These are phyloP conservation scores for Cyamopsis tetragonoloba DNA, from an alignment of 306 rosid species.

Conservation along the genomic window DNA sequence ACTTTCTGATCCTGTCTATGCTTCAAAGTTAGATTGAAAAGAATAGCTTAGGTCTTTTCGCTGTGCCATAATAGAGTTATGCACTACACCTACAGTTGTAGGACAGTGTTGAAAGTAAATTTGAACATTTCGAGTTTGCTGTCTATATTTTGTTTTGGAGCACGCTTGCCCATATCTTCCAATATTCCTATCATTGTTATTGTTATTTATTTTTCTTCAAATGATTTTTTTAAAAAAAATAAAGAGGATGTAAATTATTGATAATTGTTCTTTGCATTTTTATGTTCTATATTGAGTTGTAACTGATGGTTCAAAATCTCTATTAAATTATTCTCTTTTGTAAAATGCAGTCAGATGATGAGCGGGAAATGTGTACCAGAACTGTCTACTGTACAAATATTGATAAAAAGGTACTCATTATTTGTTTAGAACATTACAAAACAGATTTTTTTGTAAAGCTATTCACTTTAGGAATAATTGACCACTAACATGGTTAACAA, in stretches of 20 bases:
- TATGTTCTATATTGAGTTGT: not conserved
- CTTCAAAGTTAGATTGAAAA: conserved; percentile 4
- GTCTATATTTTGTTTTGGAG: not conserved
- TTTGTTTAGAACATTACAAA: not conserved
- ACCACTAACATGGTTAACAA: not conserved
- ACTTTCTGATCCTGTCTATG: conserved; percentile 4
- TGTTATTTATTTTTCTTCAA: not conserved
- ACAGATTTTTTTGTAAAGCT: not conserved
- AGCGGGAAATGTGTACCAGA: conserved; percentile 95
- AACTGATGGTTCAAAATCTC: not conserved
- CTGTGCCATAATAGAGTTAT: too few species aligned
- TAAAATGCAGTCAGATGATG: conserved; percentile 80
- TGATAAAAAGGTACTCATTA: conserved; percentile 68
- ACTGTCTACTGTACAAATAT: conserved; percentile 98
- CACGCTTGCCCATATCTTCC: not conserved
- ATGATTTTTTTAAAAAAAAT: not conserved
- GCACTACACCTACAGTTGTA: not conserved
- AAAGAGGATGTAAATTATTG: not conserved
- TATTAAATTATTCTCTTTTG: conserved; percentile 19
- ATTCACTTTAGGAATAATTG: not conserved
- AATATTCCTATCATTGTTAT: not conserved
- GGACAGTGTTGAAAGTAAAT: not conserved
- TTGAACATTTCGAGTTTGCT: conserved; percentile 1
- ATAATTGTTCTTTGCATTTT: not conserved
- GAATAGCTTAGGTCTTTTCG: not conserved